A percentile compares a stretch with the other conserved stretches of the same genome.
Conservation (phyloP, 1,284 basidiomycete species). For the Hymenochaete sp. region DNA sequence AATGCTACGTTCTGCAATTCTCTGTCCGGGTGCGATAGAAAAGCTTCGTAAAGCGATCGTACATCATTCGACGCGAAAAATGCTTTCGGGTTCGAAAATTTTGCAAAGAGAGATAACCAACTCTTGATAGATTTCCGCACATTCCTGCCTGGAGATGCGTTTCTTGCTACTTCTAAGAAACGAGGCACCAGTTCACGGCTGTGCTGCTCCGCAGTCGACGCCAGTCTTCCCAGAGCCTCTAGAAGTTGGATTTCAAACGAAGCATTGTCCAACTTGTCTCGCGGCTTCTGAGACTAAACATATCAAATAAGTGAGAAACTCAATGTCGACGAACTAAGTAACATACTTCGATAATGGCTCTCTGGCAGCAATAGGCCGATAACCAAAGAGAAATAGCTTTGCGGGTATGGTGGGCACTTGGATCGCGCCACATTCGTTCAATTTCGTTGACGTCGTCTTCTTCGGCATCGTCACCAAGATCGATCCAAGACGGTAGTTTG, state of each 20-base stretch:
- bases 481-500: constrained; percentile 23
- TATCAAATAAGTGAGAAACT: not conserved
- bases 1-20: constrained; percentile 73
- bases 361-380: constrained; percentile 22
- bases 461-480: constrained; percentile 19
- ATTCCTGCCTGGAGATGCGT: constrained; percentile 34
- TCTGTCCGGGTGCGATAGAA: constrained; percentile 84
- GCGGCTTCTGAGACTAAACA: constrained; percentile 33
- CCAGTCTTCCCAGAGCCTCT: constrained; percentile 53
- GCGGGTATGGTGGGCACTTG: constrained; percentile 56
- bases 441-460: constrained; percentile 48
- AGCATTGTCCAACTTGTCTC: constrained; percentile 63
- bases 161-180: constrained; percentile 55
- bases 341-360: constrained; percentile 31
- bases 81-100: constrained; percentile 87
- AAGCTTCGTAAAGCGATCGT: constrained; percentile 56
- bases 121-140: constrained; percentile 51
- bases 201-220: constrained; percentile 73
- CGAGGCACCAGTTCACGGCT: constrained; percentile 74
- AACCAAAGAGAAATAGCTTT: constrained; percentile 38
- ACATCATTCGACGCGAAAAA: constrained; percentile 66
- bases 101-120: constrained; percentile 84
- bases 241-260: constrained; percentile 81
- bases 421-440: constrained; percentile 67
- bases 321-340: not conserved